Conservation (phyloP, 768 basidiomycete species). For the Hortiboletus campestris region DNA sequence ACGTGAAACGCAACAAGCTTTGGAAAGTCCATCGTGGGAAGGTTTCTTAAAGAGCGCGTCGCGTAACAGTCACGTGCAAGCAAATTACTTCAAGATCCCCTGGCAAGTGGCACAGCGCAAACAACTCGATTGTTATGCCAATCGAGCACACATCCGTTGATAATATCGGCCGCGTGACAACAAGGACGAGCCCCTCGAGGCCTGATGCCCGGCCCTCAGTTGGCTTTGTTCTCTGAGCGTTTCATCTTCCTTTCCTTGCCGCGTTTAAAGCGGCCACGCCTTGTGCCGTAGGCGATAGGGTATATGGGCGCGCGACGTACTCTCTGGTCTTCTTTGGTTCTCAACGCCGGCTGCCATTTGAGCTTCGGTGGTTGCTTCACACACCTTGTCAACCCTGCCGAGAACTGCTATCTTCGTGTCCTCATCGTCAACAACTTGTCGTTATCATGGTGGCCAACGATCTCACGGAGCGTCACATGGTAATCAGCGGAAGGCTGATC, state of each 20-base stretch:
- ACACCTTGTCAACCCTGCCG: not conserved
- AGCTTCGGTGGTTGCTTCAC: constrained; percentile 4
- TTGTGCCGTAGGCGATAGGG: not conserved
- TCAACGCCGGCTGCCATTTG: not conserved
- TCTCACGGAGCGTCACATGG: not conserved
- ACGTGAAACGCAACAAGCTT: constrained; percentile 28
- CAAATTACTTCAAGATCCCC: constrained; percentile 18
- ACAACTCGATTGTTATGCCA: not conserved
- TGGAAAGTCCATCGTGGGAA: constrained; percentile 30
- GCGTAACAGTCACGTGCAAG: constrained; percentile 38
- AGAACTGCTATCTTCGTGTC: not conserved
- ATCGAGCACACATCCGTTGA: not conserved
- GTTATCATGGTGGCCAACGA: not conserved
- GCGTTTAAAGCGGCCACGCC: not conserved
- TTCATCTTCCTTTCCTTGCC: not conserved
- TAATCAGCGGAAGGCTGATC: not conserved
- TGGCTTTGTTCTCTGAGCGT: constrained; percentile 1
- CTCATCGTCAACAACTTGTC: not conserved
- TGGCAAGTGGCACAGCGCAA: not conserved
- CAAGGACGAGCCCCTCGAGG: not conserved
- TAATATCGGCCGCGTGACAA: not conserved
- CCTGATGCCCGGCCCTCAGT: not conserved
- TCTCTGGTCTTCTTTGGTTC: not conserved
- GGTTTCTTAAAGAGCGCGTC: constrained; percentile 36
- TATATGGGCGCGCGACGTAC: not conserved